Base-by-base conservation (phyloP, 805 yeast species). In the Peterozyma toletana region DNA sequence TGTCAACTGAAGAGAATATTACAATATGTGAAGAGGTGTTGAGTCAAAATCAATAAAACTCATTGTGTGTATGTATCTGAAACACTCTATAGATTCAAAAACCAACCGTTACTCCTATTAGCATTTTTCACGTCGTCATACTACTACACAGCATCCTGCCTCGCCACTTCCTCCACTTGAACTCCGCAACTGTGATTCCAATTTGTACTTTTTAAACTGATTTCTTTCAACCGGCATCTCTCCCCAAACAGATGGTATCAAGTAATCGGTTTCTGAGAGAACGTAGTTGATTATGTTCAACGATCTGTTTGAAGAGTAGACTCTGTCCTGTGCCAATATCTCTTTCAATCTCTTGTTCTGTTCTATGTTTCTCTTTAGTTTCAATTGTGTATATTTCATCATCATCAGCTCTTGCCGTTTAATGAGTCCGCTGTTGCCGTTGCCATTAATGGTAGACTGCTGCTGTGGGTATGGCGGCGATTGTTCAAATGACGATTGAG, bases 301-400 rank as follows among this genome's bases (percentile, higher is more conserved):
- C 7, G 80, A 74, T 7, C 84, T 83, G 52, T 75, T 75, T 5
- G 86, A 78, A 9, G 85, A 81, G 30, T 80, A 77, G 2, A 80
- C 77, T 48, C 89, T 64, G 11, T 81, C 80, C 42, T 75, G 62
- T 2, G 70, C 56, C 34, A 84, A 56, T 37, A 77, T 72, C 29
- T 70, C 70, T 50, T 70, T 72, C 33, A 83, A 58, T 48, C 75
- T 75, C 3, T 59, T 54, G 52, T 80, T 82, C 30, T 80, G 65
- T 51, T 80, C 81, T 40, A 68, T 71, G 31, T 80, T 71, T 51
- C 90, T 67, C 53, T 75, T 78, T 38, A 83, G 63, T 57, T 82
- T 83, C 46, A 83, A 60, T 39, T 65, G 64, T 47, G 41, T 38
- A 30, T 37, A 44, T 30, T 38, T 37, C 27, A 44, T 33, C 2